Percentiles rank a stretch among this genome's conserved stretches.
Evolutionary conservation across 1,139 yeast species (phyloP).

Genomic region (Spathaspora sp.): DNA sequence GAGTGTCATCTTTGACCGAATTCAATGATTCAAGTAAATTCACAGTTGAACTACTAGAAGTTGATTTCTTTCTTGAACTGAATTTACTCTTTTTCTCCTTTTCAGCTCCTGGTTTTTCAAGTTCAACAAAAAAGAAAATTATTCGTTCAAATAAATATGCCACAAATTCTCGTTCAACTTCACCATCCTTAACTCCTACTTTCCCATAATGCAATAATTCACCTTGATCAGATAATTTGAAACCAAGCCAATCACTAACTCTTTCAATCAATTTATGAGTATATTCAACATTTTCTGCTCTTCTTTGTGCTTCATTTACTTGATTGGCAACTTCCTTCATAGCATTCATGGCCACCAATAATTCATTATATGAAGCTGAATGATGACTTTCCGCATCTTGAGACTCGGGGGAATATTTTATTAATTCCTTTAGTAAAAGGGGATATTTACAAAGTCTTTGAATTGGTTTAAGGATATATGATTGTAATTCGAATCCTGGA

Average conservation of each 20-base stretch:
- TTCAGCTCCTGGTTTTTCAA: constrained; percentile 21
- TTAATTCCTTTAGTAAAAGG: constrained; percentile 68
- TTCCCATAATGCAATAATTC: constrained; percentile 76
- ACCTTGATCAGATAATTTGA: constrained; percentile 78
- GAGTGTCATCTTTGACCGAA: constrained; percentile 32
- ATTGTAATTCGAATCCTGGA: constrained; percentile 86
- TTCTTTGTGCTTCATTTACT: constrained; percentile 92
- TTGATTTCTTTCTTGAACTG: constrained; percentile 44
- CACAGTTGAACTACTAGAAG: constrained; percentile 33
- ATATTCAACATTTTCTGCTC: constrained; percentile 80
- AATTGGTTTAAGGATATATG: constrained; percentile 88
- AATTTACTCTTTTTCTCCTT: constrained; percentile 32
- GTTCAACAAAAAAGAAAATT: constrained; percentile 71
- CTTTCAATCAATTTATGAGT: constrained; percentile 68
- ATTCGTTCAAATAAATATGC: constrained; percentile 88
- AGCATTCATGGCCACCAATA: constrained; percentile 66
- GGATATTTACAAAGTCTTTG: constrained; percentile 96
- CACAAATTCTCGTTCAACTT: constrained; percentile 83
- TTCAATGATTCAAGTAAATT: constrained; percentile 39
- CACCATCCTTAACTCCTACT: constrained; percentile 75
- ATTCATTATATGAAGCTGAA: constrained; percentile 64
- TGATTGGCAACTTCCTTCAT: constrained; percentile 68
- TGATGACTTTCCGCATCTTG: constrained; percentile 25
- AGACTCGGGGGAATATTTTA: constrained; percentile 53
- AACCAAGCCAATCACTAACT: constrained; percentile 94